Conservation (phyloP, 2,329 filamentous ascomycete genomes). For the Paradendryphiella salina region DNA sequence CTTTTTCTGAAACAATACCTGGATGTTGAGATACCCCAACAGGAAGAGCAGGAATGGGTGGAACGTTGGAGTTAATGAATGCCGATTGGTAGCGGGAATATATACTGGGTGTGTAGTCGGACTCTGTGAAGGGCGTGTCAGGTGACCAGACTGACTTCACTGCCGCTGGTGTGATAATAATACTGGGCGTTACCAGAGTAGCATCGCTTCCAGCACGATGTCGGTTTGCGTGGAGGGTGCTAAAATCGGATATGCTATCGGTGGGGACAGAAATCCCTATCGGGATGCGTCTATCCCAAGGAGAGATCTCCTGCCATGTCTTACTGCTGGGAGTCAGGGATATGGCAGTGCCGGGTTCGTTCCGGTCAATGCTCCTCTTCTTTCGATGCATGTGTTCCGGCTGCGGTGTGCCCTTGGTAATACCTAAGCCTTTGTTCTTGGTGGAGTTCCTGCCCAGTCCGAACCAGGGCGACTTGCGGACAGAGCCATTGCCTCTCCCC, state of each 20-base stretch:
- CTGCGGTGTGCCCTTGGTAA: conserved; percentile 42
- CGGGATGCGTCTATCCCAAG: conserved; percentile 70
- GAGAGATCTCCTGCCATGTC: conserved; percentile 60
- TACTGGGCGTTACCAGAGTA: conserved; percentile 53
- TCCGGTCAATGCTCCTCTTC: conserved; percentile 20
- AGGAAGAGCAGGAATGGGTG: conserved; percentile 54
- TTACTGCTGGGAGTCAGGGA: conserved; percentile 36
- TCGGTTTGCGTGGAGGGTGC: conserved; percentile 36
- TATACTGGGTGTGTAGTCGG: conserved; percentile 61
- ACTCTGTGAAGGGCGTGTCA: conserved; percentile 59
- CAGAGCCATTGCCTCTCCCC: conserved; percentile 21
- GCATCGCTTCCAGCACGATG: conserved; percentile 46
- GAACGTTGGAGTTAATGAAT: conserved; percentile 48
- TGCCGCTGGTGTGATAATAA: conserved; percentile 58
- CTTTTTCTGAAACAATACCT: neutral
- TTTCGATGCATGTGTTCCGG: conserved; percentile 25
- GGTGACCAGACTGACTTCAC: conserved; percentile 63
- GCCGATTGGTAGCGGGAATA: conserved; percentile 61
- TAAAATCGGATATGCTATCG: conserved; percentile 51
- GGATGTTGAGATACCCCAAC: conserved; percentile 23
- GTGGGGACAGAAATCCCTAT: conserved; percentile 71
- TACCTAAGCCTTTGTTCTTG: conserved; percentile 41
- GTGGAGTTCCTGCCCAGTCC: conserved; percentile 33
- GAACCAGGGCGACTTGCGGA: conserved; percentile 39
- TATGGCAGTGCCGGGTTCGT: conserved; percentile 36